Evolutionary conservation across 106 monocot genomes (phyloP), one percentile per base, ranked within the genome.

Genomic region (Dioscorea zingiberensis): DNA sequence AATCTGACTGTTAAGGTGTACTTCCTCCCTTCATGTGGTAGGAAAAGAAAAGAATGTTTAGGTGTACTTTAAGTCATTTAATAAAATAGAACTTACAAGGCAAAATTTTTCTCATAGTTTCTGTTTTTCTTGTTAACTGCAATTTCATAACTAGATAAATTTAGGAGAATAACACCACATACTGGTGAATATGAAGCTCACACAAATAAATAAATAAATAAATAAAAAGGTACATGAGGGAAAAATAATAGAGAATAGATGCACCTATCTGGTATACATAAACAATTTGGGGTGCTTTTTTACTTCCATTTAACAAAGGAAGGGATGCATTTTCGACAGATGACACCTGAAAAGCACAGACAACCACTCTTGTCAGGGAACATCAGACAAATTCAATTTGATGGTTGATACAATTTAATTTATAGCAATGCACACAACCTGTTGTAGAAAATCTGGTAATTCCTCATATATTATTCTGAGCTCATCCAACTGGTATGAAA

Each of bases 201-300:
- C 10, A 38, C 10, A 38, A 38, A 38, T n/a, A n/a, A n/a, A n/a
- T n/a, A 38, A 38, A 38, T 38, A 38, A 38, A 38, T 38, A 38
- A n/a, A 38, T 38, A 38, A 38, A 6, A 38, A 0, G 4, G 38
- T 38, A 8, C 38, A 38, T 1, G 38, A 38, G 38, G 29, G 54
- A 54, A 38, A 47, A 45, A 67, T 3, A 57, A 55, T 32, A 11
- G 22, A 69, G 57, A 32, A 27, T 44, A 17, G 28, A 64, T 65
- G 15, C 0, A 95, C 95, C 95, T 75, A 93, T 98, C 73, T 98
- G 97, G 72, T 82, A 88, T 69, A 93, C 75, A 84, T 98, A 98
- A 66, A 98, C 80, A 69, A 92, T 80, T 57, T 70, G 68, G 29
- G 97, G 92, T 67, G 86, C 63, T 65, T 71, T 86, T 16, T 74